Evolutionary conservation across 169 alveolate genomes (phyloP).

Genomic region (Cryptosporidium meleagridis): DNA sequence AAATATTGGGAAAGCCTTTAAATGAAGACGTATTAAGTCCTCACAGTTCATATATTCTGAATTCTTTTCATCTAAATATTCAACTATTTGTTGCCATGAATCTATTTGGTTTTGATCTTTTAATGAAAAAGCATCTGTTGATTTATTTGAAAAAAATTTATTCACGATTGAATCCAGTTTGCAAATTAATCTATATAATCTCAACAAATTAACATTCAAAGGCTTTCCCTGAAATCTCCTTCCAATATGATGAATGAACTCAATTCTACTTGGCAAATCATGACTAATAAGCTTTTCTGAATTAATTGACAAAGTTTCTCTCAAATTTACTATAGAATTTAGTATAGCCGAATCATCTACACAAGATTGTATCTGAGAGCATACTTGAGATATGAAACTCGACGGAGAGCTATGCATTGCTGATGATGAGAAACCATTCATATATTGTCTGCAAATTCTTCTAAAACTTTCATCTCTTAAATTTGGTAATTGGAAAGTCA

Average conservation of each 20-base stretch:
- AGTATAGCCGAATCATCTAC: conserved; percentile 5
- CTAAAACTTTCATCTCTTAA: not conserved
- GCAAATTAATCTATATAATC: conserved; percentile 4
- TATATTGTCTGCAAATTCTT: conserved; percentile 24
- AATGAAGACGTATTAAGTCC: conserved; percentile 5
- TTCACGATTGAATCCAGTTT: conserved; percentile 24
- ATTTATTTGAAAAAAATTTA: not conserved
- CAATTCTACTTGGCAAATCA: conserved; percentile 18
- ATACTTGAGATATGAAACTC: not conserved
- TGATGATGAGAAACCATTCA: not conserved
- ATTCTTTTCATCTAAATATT: not conserved
- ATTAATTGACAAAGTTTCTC: conserved; percentile 24
- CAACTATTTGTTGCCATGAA: conserved; percentile 25
- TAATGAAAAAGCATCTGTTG: not conserved
- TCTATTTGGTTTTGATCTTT: conserved; percentile 13
- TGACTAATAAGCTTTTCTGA: not conserved
- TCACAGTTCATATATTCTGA: conserved; percentile 32
- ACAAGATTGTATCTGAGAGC: conserved; percentile 42
- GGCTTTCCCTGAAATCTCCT: conserved; percentile 27
- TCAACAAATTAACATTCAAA: conserved; percentile 16
- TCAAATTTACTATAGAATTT: conserved; percentile 11
- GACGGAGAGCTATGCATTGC: conserved; percentile 9
- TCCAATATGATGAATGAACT: conserved; percentile 10
- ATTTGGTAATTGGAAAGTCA: conserved; percentile 53
- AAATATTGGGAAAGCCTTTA: conserved; percentile 26